Conservation (phyloP, 1,284 basidiomycete genomes). For the Papiliotrema fonsecae region DNA sequence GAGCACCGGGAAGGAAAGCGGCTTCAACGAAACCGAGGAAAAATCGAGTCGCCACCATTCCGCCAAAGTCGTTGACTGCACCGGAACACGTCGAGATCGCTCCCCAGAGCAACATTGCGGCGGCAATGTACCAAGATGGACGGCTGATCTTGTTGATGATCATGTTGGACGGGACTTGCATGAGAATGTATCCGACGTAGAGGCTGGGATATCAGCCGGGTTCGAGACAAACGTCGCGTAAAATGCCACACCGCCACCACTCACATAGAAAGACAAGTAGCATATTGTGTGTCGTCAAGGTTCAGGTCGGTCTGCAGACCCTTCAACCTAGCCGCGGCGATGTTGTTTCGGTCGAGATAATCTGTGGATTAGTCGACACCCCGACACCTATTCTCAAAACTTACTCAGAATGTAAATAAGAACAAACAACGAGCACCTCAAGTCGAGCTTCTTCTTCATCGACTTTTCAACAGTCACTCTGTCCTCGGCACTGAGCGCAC, state of each 20-base stretch:
- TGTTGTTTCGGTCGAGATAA: constrained; percentile 42
- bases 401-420: constrained; percentile 9
- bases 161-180: constrained; percentile 54
- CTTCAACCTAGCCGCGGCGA: constrained; percentile 29
- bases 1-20: constrained; percentile 28
- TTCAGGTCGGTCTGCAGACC: no score
- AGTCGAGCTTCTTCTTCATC: constrained; percentile 42
- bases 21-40: constrained; percentile 53
- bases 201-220: constrained; percentile 25
- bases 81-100: constrained; percentile 61
- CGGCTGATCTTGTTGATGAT: constrained; percentile 57
- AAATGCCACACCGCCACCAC: neutral
- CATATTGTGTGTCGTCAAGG: no score
- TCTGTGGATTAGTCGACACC: constrained; percentile 6
- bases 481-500: neutral
- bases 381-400: constrained; percentile 3
- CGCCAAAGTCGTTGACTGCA: constrained; percentile 59
- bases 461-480: constrained; percentile 31
- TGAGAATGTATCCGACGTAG: constrained; percentile 59
- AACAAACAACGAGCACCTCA: constrained; percentile 34
- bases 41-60: constrained; percentile 68
- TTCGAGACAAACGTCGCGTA: constrained; percentile 15
- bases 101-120: constrained; percentile 66
- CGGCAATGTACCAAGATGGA: constrained; percentile 68
- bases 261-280: no score